Evolutionary conservation across 345 rosid species (phyloP), one percentile per base, ranked within the genome.

Genomic region (Hevea brasiliensis): DNA sequence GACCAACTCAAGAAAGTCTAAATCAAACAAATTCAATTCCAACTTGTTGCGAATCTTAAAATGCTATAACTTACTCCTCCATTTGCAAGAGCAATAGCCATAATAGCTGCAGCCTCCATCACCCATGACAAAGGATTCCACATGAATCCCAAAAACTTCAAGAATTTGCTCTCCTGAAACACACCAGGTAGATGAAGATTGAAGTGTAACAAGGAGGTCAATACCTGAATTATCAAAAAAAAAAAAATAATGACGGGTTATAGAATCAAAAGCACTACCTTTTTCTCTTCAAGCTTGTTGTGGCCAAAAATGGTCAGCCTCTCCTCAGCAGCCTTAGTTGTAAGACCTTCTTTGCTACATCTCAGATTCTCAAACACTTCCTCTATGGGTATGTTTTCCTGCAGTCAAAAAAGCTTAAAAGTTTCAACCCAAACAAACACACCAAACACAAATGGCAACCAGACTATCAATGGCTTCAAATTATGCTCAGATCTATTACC

Each of bases 91-190:
- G 94, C 97, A 86, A 94, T 92, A 61, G 99, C 98, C 99, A 94
- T 94, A 60, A 94, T 84, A 44, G 99, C 99, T 74, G 99, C 99
- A 76, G 97, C 97, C 81, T 94, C 99, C 98, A 94, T 94, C 65
- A 94, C 99, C 99, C 98, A 94, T 29, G 98, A 94, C 61, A 94
- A 89, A 78, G 99, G 99, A 76, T 94, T 94, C 99, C 99, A 94
- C 99, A 94, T 92, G 77, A 94, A 94, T 24, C 98, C 97, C 85
- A 92, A 80, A 77, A 87, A 94, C 70, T 92, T 94, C 80, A 94
- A 62, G 67, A 94, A 72, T 80, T 94, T 94, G 80, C 98, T 90
- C 80, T 92, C 98, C 98, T 94, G 87, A 74, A 69, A 60, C 53
- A 67, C 67, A 57, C 24, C 53, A 29, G 75, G 44, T 53, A 61